Evolutionary conservation across 495 filamentous ascomycete genomes (phyloP), one percentile per base, ranked within the genome.

Genomic region (Penicillium cosmopolitanum): DNA sequence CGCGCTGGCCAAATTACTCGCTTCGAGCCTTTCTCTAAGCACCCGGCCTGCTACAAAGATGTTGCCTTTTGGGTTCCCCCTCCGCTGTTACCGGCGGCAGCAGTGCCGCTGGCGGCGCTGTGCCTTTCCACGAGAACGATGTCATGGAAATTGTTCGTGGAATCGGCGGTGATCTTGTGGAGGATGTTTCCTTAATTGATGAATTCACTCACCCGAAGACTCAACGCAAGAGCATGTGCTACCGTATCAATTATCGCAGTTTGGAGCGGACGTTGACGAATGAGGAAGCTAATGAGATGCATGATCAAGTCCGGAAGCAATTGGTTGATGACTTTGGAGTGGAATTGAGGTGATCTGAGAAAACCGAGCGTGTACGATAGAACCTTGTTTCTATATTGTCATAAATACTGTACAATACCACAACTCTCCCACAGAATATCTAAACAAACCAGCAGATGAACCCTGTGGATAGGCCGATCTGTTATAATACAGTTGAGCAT

Each of bases 91-190:
- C 67, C 11, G 73, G 76, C 48, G 74, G 68, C 4, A 64, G 50
- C 51, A 82, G 80, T 51, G 76, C 85, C 51, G 81, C 84, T 13
- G 84, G 85, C 50, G 80, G 81, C 25, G 73, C 70, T 34, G 72
- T 77, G 16, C 63, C 74, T 1, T 90, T 96, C 62, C 93, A 97
- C 67, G 93, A 94, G 74, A 98, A 98, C 72, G 96, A 98, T 75
- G 76, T 98, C 42, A 97, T 97, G 94, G 95, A 98, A 77, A 80
- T 96, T 51, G 88, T 97, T 12, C 82, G 95, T 43, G 85, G 85
- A 23, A 82, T 91, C 28, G 90, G 84, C 9, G 93, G 92, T 15
- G 89, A 96, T 70, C 68, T 85, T 38, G 92, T 95, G 16, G 95
- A 98, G 77, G 90, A 96, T 68, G 95, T 97, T 63, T 81, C 73